Percentiles rank a stretch among this genome's conserved stretches.
Evolutionary conservation across 2,329 filamentous ascomycete genomes (phyloP).

Genomic region (Rhinocladiella similis): DNA sequence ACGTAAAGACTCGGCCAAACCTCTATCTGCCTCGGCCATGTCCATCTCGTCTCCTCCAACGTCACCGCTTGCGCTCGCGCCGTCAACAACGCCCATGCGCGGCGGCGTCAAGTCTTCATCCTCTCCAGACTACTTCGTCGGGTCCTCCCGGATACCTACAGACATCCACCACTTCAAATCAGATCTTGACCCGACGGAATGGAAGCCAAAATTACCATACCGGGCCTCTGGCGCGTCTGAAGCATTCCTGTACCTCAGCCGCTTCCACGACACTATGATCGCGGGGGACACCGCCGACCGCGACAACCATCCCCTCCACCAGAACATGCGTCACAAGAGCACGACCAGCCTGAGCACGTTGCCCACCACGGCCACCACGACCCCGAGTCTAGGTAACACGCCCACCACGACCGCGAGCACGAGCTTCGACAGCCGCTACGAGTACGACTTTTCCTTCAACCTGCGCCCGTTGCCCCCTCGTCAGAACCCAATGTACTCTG

Average conservation of each 20-base stretch:
- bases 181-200: slow-evolving; percentile 52
- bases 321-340: slow-evolving; percentile 34
- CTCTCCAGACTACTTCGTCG: slow-evolving; percentile 24
- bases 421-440: slow-evolving; percentile 36
- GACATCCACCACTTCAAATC: slow-evolving; percentile 40
- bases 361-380: slow-evolving; percentile 27
- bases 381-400: slow-evolving; percentile 37
- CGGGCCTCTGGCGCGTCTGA: slow-evolving; percentile 37
- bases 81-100: slow-evolving; percentile 36
- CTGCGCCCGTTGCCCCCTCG: slow-evolving; percentile 42
- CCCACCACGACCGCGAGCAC: slow-evolving; percentile 37
- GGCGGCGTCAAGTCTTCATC: slow-evolving; percentile 34
- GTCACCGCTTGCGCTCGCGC: slow-evolving; percentile 38
- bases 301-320: slow-evolving; percentile 5
- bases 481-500: slow-evolving; percentile 40
- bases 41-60: slow-evolving; percentile 31
- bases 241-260: slow-evolving; percentile 46
- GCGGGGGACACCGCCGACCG: no score
- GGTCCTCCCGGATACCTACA: slow-evolving; percentile 40
- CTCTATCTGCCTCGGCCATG: slow-evolving; percentile 39
- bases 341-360: slow-evolving; percentile 33
- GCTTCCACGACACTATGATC: slow-evolving; percentile 39
- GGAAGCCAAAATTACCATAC: slow-evolving; percentile 47
- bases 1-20: slow-evolving; percentile 48
- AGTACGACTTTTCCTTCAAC: slow-evolving; percentile 29